Percentiles rank a stretch among this genome's conserved stretches.
Evolutionary conservation across 257 asterid genomes (phyloP).

Genomic region (Phtheirospermum japonicum): DNA sequence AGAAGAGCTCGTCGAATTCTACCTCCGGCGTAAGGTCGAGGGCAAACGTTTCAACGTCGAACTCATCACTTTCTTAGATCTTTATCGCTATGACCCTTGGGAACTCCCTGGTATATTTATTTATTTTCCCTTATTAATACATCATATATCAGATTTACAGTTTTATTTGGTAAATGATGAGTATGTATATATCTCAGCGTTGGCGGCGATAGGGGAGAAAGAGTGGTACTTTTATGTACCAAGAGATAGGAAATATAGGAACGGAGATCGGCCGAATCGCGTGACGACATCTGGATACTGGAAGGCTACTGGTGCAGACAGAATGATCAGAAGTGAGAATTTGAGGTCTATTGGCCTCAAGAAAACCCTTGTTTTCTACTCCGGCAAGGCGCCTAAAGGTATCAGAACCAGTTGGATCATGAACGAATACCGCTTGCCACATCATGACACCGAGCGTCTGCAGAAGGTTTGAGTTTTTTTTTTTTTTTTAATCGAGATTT

Average conservation of each 20-base stretch:
- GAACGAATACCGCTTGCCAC: constrained; percentile 92
- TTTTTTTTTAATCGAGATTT: too few species aligned
- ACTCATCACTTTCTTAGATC: constrained; percentile 90
- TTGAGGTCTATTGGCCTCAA: constrained; percentile 72
- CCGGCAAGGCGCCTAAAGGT: constrained; percentile 98
- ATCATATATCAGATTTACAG: background rate
- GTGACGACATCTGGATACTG: constrained; percentile 98
- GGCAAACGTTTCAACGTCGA: constrained; percentile 97
- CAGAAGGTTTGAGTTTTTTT: too few species aligned
- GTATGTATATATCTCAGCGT: constrained; percentile 35
- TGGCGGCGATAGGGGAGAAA: constrained; percentile 98
- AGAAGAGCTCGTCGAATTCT: constrained; percentile 94
- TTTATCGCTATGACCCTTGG: constrained; percentile 98
- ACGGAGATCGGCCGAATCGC: constrained; percentile 94
- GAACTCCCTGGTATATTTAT: constrained; percentile 99
- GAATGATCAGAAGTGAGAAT: constrained; percentile 75
- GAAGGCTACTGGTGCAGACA: constrained; percentile 98
- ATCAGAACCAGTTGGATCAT: constrained; percentile 92
- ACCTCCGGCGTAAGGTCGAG: constrained; percentile 99
- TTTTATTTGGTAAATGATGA: background rate
- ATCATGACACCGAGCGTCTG: constrained; percentile 76
- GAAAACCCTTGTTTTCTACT: constrained; percentile 94
- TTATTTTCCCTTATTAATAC: background rate
- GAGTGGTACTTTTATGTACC: constrained; percentile 99
- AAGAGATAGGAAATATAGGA: constrained; percentile 82